Evolutionary conservation across 1,139 yeast species (phyloP), one percentile per base, ranked within the genome.

Genomic region (Lodderomyces margitis): DNA sequence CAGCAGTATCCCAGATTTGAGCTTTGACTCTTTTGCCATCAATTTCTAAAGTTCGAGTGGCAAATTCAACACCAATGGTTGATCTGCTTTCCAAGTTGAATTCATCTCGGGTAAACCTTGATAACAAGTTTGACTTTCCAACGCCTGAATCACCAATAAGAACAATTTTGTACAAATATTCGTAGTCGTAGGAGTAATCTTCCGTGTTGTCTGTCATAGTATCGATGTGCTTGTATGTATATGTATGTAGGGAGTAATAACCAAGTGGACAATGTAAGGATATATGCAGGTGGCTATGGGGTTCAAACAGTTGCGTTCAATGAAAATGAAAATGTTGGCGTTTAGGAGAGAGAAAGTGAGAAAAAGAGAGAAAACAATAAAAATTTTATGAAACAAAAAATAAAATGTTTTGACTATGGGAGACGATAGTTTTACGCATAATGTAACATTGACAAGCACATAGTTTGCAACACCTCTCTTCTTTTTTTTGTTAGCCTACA

Each of bases 1-100:
- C 98, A 2, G 98, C 98, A 21, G 98, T 92, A 64, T 92, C 98
- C 98, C 98, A 92, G 59, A 92, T 89, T 66, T 94, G 98, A 7
- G 98, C 97, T 66, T 92, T 92, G 58, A 94, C 89, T 59, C 95
- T 78, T 66, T 91, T 92, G 46, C 95, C 95, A 56, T 92, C 98
- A 44, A 92, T 91, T 56, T 87, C 95, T 43, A 92, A 81, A 2
- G 98, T 91, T 63, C 97, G 79, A 31, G 98, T 94, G 37, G 98
- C 98, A 72, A 92, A 94, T 64, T 94, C 98, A 38, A 92, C 98
- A 39, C 98, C 98, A 57, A 92, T 94, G 20, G 98, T 92, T 41
- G 95, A 85, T 64, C 94, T 84, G 34, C 95, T 84, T 62, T 92
- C 98, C 52, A 91, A 77, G 67, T 91, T 89, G 71, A 92, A 92